Evolutionary conservation across 495 filamentous ascomycete species (phyloP), one percentile per base, ranked within the genome.

Genomic region (Aeminium ludgeri): DNA sequence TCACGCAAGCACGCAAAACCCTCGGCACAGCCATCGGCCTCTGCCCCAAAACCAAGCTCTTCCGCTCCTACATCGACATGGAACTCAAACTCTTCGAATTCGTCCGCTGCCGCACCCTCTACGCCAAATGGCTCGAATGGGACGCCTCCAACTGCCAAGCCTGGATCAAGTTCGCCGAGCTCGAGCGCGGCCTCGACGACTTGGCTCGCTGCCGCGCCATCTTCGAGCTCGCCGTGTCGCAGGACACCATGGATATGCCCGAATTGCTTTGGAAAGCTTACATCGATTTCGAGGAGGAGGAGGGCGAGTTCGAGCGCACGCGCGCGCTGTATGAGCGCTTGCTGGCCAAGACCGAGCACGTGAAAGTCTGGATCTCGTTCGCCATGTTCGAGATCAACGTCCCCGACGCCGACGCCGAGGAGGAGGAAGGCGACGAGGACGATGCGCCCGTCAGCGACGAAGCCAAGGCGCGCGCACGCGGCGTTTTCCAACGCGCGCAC

Each of bases 341-440:
- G 17, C 68, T 97, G 28, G 64, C 82, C 55, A 93, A 87, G 74
- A 92, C 91, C 13, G 80, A 84, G 56, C 91, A 97, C 54, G 83
- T 94, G 65, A 95, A 95, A 69, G 89, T 97, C 38, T 97, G 89
- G 89, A 93, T 86, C 64, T 80, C 76, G 56, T 97, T 87, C 61
- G 91, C 89, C 11, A 82, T 86, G 53, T 96, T 96, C 58, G 89
- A 97, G 60, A 82, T 95, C 65, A 86, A 87, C 51, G 71, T 86
- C 0, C 72, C 74, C 19, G 73, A 80, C 11, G 74, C 74, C 30
- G 82, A 78, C 23, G 73, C 72, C 15, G 73, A 76, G 29, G 68
- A 67, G 3, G 72, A 69, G 20, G 65, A 67, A 3, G 57, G 57
- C n/a, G 65, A 67, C 12, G 76, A 72, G 28, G 78, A 80, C 38